These are phyloP conservation scores for Fusarium subglutinans DNA, from an alignment of 2,329 filamentous ascomycete species.

Conservation along the genomic window DNA sequence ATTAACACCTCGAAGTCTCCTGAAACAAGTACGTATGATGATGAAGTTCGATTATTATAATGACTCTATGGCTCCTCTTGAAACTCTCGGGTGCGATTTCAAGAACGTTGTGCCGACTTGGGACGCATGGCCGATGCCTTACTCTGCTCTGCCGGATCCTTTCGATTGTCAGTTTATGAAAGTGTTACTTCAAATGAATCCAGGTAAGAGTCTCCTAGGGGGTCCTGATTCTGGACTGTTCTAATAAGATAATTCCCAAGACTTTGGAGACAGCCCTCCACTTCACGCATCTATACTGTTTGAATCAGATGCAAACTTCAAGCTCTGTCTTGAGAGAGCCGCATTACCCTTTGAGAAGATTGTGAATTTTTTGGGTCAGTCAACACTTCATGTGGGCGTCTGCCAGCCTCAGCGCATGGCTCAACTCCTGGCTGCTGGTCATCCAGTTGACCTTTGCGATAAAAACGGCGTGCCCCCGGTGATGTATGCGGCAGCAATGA, in stretches of 20 bases:
- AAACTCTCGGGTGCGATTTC: not conserved
- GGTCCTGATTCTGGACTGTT: too few species aligned
- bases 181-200: rapidly evolving
- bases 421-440: not conserved
- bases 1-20: not conserved
- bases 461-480: not conserved
- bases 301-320: not conserved
- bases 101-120: not conserved
- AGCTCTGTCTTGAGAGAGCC: not conserved
- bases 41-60: not conserved
- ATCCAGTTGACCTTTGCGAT: not conserved
- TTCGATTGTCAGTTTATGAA: rapidly evolving
- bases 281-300: not conserved
- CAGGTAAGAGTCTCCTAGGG: not conserved
- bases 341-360: rapidly evolving
- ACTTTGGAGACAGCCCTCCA: not conserved
- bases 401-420: not conserved
- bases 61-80: too few species aligned
- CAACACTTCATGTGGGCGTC: not conserved
- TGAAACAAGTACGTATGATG: rapidly evolving
- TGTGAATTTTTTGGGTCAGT: slow-evolving; percentile 2
- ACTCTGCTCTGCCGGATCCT: rapidly evolving
- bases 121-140: rapidly evolving
- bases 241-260: not conserved
- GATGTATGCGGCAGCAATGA: not conserved